phyloP scores from a whole-genome alignment of 768 basidiomycete genomes.

The Boletus pseudopeckii region DNA sequence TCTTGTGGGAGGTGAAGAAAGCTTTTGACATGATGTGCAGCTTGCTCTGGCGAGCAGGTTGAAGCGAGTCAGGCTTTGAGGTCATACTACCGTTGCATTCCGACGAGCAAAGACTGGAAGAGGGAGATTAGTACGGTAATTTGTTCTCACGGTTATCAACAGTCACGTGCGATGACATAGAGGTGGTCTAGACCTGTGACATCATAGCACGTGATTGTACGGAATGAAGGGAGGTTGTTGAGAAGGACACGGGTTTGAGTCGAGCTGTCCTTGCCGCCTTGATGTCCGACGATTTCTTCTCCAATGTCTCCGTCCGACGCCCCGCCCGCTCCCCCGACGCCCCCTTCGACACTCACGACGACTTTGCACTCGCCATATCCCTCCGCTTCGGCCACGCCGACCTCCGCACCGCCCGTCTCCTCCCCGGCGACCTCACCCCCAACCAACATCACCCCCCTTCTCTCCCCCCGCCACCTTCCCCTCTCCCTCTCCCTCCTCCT shows the following conservation, averaged over 20 bases:
- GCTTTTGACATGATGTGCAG: conserved; percentile 55
- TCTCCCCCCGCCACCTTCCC: not conserved
- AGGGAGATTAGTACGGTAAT: too few relatives aligned
- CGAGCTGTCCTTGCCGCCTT: not conserved
- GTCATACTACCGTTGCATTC: conserved; percentile 19
- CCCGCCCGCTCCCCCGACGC: conserved; percentile 5
- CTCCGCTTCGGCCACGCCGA: conserved; percentile 40
- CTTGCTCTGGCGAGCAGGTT: too few relatives aligned
- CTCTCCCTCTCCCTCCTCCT: not conserved
- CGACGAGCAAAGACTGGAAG: too few relatives aligned
- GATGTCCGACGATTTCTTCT: conserved; percentile 43
- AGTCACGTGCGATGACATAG: conserved; percentile 27
- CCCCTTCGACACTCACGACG: conserved; percentile 30
- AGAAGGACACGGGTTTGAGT: too few relatives aligned
- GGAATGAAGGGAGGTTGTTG: too few relatives aligned
- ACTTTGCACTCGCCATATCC: conserved; percentile 56
- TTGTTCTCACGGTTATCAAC: conserved; percentile 5
- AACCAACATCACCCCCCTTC: conserved; percentile 11
- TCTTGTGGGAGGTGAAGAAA: conserved; percentile 54
- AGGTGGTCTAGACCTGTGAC: conserved; percentile 26
- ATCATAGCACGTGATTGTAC: conserved; percentile 32
- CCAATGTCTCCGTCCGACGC: conserved; percentile 27
- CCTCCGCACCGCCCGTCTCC: conserved; percentile 38
- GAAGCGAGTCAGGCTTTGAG: too few relatives aligned
- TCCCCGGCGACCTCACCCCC: conserved; percentile 25